Base-by-base conservation (phyloP, 805 yeast genomes). In the Sungouiozyma ichnusensis region DNA sequence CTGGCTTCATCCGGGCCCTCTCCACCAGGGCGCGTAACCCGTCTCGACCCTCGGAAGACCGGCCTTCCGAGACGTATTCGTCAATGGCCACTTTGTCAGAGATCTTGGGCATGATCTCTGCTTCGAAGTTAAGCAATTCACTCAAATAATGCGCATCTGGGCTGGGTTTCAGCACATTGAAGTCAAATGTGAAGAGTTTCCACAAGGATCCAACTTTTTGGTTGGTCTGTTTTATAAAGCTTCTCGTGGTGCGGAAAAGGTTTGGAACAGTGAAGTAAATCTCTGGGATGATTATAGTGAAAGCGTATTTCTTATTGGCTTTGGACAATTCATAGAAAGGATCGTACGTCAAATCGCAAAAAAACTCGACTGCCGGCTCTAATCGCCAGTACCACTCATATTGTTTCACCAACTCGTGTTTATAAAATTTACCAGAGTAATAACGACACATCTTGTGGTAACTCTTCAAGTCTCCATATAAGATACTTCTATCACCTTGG, bases 361-460 rank as follows among this genome's bases (percentile, higher is more conserved):
- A 86, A 57, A 85, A 86, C 49, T 84, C 80, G 34, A 90, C 92
- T 49, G 82, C 82, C 3, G 97, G 97, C 61, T 92, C 98, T 11
- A 92, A 86, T 43, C 97, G 72, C 96, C 97, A 88, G 64, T 87
- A 90, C 94, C 95, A 90, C 47, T 87, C 86, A 43, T 77, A 71
- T 45, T 77, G 72, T 39, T 63, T 62, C 35, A 90, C 80, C 47
- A 85, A 57, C 4, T 82, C 83, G 60, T 90, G 96, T 45, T 79
- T 75, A 64, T 76, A 85, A 56, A 90, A 90, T 44, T 70, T 69
- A 1, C 95, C 95, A 0, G 94, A 77, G 57, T 84, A 85, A 58
- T 80, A 88, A n/a, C 96, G 72, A 59, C 97, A 90, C 97, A 90
- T 90, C 55, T 83, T 81, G 60, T 90, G 97, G 57, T 90, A 92